phyloP scores from a whole-genome alignment of 129 eudicot species.

The Chrysanthemum makinoi region DNA sequence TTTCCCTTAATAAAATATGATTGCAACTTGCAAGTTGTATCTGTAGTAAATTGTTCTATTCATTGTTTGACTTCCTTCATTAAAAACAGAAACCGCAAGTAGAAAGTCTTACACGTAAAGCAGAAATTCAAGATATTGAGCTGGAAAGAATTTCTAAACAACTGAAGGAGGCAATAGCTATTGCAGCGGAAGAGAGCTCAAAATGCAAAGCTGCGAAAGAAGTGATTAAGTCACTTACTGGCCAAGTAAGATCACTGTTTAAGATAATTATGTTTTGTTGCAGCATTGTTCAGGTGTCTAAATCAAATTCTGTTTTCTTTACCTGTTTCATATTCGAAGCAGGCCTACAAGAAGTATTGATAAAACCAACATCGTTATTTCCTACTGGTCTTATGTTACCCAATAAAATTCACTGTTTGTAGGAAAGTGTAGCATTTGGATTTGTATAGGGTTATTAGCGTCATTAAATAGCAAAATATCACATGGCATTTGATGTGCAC shows the following conservation, averaged over 20 bases:
- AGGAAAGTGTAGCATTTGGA: constrained; percentile 14
- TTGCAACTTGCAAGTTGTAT: constrained; percentile 6
- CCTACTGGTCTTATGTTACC: background rate
- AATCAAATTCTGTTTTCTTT: background rate
- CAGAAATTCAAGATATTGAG: constrained; percentile 82
- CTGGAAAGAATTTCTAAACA: constrained; percentile 77
- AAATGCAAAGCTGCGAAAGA: constrained; percentile 97
- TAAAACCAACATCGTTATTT: constrained; percentile 10
- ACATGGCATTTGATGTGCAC: too few relatives aligned
- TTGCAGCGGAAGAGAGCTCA: constrained; percentile 94
- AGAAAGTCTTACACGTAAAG: constrained; percentile 78
- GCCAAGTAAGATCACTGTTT: constrained; percentile 63
- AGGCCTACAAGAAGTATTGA: background rate
- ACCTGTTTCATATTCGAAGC: constrained; percentile 3
- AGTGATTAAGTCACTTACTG: constrained; percentile 95
- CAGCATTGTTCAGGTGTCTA: background rate
- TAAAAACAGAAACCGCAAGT: constrained; percentile 43
- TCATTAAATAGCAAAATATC: too few relatives aligned
- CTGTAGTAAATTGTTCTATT: background rate
- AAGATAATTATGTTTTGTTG: background rate
- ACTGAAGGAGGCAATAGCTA: constrained; percentile 75
- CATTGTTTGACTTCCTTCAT: background rate
- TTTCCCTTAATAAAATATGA: background rate
- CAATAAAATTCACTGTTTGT: background rate
- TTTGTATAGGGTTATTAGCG: background rate